Evolutionary conservation across 441 rosid species (phyloP).

Genomic region (Eutrema salsugineum): DNA sequence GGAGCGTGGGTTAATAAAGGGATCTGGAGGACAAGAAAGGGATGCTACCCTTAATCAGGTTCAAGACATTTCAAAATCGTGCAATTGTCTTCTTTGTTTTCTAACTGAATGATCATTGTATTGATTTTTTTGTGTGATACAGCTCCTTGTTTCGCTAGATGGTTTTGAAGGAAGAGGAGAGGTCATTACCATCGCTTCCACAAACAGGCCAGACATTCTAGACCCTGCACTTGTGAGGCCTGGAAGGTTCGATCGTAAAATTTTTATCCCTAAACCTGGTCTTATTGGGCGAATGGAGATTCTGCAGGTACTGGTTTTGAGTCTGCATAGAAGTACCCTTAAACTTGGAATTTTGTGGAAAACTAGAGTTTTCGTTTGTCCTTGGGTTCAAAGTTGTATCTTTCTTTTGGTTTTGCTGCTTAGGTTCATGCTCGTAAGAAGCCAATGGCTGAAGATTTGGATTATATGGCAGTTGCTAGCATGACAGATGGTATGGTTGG

Average conservation of each 20-base stretch:
- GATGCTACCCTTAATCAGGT: conserved; percentile 98
- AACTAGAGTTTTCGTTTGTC: conserved; percentile 1
- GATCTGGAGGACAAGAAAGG: conserved; percentile 98
- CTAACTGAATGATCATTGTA: neutral
- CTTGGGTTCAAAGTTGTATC: neutral
- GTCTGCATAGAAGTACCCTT: neutral
- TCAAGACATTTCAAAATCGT: neutral
- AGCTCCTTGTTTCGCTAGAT: conserved; percentile 95
- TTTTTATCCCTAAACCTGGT: conserved; percentile 87
- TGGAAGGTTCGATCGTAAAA: conserved; percentile 86
- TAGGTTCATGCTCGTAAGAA: conserved; percentile 97
- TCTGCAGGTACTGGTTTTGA: conserved; percentile 52
- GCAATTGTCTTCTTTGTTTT: neutral
- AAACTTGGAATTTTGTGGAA: neutral
- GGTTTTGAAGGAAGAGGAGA: conserved; percentile 98
- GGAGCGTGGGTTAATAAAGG: conserved; percentile 90
- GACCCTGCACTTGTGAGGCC: conserved; percentile 97
- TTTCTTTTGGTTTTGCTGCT: neutral
- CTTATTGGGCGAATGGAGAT: conserved; percentile 90
- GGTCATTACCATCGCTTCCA: conserved; percentile 94
- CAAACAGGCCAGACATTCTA: conserved; percentile 93
- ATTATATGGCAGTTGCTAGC: conserved; percentile 88
- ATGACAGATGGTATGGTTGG: conserved; percentile 99
- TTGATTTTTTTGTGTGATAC: conserved; percentile 11
- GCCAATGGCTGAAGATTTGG: conserved; percentile 96